Conservation (phyloP, 225 moss, liverwort and hornwort genomes). For the Climacium dendroides region DNA sequence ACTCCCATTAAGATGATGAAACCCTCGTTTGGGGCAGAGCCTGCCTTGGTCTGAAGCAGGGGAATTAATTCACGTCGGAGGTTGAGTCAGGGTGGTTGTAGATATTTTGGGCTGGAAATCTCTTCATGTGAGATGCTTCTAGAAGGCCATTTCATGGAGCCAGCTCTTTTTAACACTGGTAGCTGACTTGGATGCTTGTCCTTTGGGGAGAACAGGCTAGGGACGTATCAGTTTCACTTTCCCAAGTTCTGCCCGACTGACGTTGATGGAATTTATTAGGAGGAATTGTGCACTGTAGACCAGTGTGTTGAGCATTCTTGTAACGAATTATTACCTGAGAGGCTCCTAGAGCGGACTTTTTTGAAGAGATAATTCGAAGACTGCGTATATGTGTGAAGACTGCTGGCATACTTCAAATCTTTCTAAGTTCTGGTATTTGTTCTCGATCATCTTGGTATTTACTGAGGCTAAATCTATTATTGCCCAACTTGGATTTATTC, state of each 20-base stretch:
- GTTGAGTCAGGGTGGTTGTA: background rate
- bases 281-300: background rate
- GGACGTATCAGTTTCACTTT: background rate
- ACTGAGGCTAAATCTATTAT: background rate
- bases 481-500: background rate
- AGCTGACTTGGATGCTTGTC: background rate
- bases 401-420: background rate
- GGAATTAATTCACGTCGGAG: background rate
- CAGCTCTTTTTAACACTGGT: background rate
- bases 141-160: background rate
- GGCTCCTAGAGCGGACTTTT: background rate
- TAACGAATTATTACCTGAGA: background rate
- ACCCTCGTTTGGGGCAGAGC: conserved; percentile 38
- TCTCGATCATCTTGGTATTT: background rate
- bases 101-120: background rate
- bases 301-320: background rate
- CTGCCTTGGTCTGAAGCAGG: conserved; percentile 18
- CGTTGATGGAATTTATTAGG: background rate
- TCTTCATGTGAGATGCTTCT: background rate
- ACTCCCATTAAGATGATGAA: conserved; percentile 32
- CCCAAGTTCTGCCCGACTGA: background rate
- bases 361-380: background rate
- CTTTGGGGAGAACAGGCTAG: background rate
- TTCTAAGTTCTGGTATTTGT: background rate
- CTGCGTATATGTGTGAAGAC: background rate